These are phyloP conservation scores for Anthracocystis walkeri DNA, from an alignment of 1,284 basidiomycete genomes.

Conservation along the genomic window DNA sequence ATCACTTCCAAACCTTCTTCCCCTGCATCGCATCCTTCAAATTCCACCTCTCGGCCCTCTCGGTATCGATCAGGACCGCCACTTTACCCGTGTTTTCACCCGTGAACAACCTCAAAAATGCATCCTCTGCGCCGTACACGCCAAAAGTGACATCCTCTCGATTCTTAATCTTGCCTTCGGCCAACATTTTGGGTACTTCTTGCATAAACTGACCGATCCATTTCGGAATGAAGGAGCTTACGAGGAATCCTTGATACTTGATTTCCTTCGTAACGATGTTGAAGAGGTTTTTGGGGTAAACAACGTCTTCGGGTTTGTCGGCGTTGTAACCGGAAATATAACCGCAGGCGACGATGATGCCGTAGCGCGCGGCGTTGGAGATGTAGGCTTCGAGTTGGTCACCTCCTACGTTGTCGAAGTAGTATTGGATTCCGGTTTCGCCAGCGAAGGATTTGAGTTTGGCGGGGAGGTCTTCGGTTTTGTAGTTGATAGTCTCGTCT, in stretches of 20 bases:
- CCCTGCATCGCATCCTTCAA: conserved; percentile 29
- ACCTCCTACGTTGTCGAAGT: conserved; percentile 60
- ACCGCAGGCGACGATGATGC: conserved; percentile 54
- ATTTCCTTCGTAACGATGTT: conserved; percentile 47
- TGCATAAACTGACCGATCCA: conserved; percentile 37
- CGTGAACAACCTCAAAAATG: conserved; percentile 47
- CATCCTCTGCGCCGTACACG: conserved; percentile 48
- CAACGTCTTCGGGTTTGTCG: conserved; percentile 47
- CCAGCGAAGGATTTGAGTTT: conserved; percentile 51
- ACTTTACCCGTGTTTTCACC: conserved; percentile 53
- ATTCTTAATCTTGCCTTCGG: conserved; percentile 48
- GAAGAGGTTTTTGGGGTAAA: conserved; percentile 54
- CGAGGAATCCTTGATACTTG: conserved; percentile 53
- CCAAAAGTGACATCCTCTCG: conserved; percentile 52
- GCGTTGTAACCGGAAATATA: conserved; percentile 55
- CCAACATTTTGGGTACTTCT: conserved; percentile 46
- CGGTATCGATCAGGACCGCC: conserved; percentile 47
- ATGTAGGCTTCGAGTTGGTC: conserved; percentile 56
- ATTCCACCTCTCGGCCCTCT: conserved; percentile 49
- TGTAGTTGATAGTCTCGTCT: conserved; percentile 87
- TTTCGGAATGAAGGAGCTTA: conserved; percentile 41
- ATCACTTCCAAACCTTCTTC: conserved; percentile 46
- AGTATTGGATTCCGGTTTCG: conserved; percentile 51
- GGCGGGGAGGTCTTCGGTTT: conserved; percentile 74
- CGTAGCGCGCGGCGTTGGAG: conserved; percentile 42